Evolutionary conservation across 1,284 basidiomycete species (phyloP).

Genomic region (Ustilago sp.): DNA sequence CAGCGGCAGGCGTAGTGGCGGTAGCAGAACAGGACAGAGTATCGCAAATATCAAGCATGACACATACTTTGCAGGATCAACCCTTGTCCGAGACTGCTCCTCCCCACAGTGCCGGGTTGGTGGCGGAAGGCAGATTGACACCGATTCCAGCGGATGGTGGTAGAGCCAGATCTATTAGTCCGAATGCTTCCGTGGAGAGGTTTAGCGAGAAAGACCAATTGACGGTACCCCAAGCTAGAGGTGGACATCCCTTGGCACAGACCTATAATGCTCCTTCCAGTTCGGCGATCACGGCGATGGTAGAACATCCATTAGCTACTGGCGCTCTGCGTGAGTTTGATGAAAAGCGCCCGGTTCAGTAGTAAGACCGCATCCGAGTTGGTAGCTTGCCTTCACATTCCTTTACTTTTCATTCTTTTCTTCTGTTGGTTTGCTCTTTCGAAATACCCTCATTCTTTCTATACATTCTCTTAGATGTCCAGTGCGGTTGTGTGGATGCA

Average conservation of each 20-base stretch:
- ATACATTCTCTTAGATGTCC: background rate
- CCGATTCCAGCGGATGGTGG: background rate
- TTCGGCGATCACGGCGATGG: background rate
- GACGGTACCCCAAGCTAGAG: background rate
- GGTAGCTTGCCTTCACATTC: too few relatives aligned
- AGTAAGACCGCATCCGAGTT: too few relatives aligned
- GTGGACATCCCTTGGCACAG: background rate
- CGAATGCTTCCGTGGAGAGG: slow-evolving; percentile 3
- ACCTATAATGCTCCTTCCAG: background rate
- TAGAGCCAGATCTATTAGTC: background rate
- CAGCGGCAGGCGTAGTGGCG: slow-evolving; percentile 6
- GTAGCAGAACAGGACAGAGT: slow-evolving; percentile 26
- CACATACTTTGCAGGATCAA: slow-evolving; percentile 59
- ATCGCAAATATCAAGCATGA: slow-evolving; percentile 51
- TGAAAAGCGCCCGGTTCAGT: background rate
- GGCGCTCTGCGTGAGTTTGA: background rate
- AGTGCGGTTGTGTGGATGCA: too few relatives aligned
- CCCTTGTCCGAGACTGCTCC: slow-evolving; percentile 56
- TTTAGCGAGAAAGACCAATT: slow-evolving; percentile 30
- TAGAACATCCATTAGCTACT: too few relatives aligned
- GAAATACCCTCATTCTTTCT: background rate
- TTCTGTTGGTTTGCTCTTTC: background rate
- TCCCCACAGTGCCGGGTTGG: background rate
- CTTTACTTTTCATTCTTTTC: too few relatives aligned
- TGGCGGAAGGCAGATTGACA: slow-evolving; percentile 12